Evolutionary conservation across 2,329 filamentous ascomycete genomes (phyloP).

Genomic region (Hymenotorrendiella dingleyae): DNA sequence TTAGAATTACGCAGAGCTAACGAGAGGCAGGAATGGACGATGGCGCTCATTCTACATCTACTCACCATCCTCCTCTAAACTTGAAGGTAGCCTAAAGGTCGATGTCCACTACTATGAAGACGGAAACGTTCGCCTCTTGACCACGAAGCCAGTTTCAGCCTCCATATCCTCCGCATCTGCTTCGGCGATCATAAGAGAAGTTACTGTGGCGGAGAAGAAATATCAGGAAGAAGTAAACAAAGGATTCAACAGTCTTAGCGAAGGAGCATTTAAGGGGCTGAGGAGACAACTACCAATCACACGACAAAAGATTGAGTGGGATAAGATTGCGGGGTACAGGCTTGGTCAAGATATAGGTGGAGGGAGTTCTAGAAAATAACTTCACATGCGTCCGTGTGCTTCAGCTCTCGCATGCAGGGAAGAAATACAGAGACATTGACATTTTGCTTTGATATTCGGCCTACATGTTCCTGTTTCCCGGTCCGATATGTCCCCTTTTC

Average conservation of each 20-base stretch:
- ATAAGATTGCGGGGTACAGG: slow-evolving; percentile 91
- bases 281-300: slow-evolving; percentile 92
- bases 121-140: slow-evolving; percentile 89
- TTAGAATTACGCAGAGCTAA: slow-evolving; percentile 4
- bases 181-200: slow-evolving; percentile 60
- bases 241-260: slow-evolving; percentile 80
- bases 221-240: slow-evolving; percentile 96
- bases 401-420: no score
- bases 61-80: slow-evolving; percentile 58
- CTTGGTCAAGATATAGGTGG: slow-evolving; percentile 75
- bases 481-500: no score
- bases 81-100: slow-evolving; percentile 80
- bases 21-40: slow-evolving; percentile 70
- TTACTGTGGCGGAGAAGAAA: slow-evolving; percentile 75
- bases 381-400: not conserved
- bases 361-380: slow-evolving; percentile 50
- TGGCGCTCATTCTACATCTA: slow-evolving; percentile 88
- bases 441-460: no score
- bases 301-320: slow-evolving; percentile 98
- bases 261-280: slow-evolving; percentile 91
- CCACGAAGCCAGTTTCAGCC: slow-evolving; percentile 67
- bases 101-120: slow-evolving; percentile 99
- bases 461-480: no score
- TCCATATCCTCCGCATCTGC: slow-evolving; percentile 58
- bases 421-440: no score